phyloP scores from a whole-genome alignment of 306 rosid species.

The Vigna unguiculata region DNA sequence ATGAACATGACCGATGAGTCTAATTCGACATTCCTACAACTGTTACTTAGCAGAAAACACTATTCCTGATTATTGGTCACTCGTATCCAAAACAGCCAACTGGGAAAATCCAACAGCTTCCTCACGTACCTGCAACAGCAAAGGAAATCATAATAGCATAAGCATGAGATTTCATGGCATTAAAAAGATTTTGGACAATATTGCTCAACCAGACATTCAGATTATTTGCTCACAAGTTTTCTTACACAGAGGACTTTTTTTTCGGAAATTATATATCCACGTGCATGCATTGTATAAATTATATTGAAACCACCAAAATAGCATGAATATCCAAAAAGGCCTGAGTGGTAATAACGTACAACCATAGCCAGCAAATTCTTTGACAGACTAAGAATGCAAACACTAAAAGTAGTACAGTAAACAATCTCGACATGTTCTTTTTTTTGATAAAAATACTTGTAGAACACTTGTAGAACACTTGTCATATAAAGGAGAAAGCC shows the following conservation, averaged over 20 bases:
- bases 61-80: slow-evolving; percentile 40
- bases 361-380: slow-evolving; percentile 29
- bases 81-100: slow-evolving; percentile 43
- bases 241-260: neutral
- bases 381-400: neutral
- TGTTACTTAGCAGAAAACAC: slow-evolving; percentile 32
- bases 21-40: slow-evolving; percentile 33
- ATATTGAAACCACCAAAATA: slow-evolving; percentile 31
- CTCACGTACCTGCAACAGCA: slow-evolving; percentile 83
- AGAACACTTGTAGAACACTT: slow-evolving; percentile 37
- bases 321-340: neutral
- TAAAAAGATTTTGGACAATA: slow-evolving; percentile 23
- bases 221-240: neutral
- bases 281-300: slow-evolving; percentile 6
- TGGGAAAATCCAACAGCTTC: slow-evolving; percentile 52
- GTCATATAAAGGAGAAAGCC: slow-evolving; percentile 9
- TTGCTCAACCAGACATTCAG: slow-evolving; percentile 3
- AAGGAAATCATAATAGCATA: slow-evolving; percentile 34
- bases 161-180: slow-evolving; percentile 25
- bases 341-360: slow-evolving; percentile 6
- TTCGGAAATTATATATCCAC: neutral
- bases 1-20: slow-evolving; percentile 33
- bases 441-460: slow-evolving; percentile 1
- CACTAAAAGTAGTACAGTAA: neutral
- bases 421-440: neutral